phyloP scores from a whole-genome alignment of 805 yeast genomes.

The Tetrapisispora pingtungensis region DNA sequence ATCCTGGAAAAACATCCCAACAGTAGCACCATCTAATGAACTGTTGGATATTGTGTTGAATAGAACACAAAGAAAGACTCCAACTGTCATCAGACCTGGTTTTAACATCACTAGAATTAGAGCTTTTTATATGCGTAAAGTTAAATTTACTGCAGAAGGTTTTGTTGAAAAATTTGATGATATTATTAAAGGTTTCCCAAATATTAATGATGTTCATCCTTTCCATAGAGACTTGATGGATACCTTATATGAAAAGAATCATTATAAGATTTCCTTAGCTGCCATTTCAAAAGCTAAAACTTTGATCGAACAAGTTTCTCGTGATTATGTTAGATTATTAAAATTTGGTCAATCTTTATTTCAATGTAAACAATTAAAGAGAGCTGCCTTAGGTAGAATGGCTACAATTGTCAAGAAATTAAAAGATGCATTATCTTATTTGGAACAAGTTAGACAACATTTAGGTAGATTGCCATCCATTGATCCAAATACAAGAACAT shows the following conservation, averaged over 20 bases:
- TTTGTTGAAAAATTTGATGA: conserved; percentile 87
- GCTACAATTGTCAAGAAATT: conserved; percentile 93
- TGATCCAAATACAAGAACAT: conserved; percentile 97
- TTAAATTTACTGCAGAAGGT: conserved; percentile 92
- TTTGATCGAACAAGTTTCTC: conserved; percentile 86
- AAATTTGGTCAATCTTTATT: conserved; percentile 96
- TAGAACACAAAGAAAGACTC: conserved; percentile 97
- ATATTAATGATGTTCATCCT: conserved; percentile 95
- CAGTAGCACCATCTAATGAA: conserved; percentile 87
- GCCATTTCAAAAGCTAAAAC: conserved; percentile 91
- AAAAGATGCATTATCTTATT: conserved; percentile 84
- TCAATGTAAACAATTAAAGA: conserved; percentile 96
- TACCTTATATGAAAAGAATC: conserved; percentile 95
- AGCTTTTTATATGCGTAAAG: conserved; percentile 97
- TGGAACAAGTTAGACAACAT: conserved; percentile 99
- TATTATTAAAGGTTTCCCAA: conserved; percentile 81
- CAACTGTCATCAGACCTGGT: conserved; percentile 96
- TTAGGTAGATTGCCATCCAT: conserved; percentile 95
- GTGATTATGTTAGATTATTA: conserved; percentile 88
- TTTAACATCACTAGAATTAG: conserved; percentile 93
- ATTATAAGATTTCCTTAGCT: conserved; percentile 92
- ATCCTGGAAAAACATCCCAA: conserved; percentile 96
- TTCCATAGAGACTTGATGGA: conserved; percentile 98
- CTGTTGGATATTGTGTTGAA: conserved; percentile 92
- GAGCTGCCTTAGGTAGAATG: conserved; percentile 99